Evolutionary conservation across 2,329 filamentous ascomycete species (phyloP).

Genomic region (Mycosphaerella sp.): DNA sequence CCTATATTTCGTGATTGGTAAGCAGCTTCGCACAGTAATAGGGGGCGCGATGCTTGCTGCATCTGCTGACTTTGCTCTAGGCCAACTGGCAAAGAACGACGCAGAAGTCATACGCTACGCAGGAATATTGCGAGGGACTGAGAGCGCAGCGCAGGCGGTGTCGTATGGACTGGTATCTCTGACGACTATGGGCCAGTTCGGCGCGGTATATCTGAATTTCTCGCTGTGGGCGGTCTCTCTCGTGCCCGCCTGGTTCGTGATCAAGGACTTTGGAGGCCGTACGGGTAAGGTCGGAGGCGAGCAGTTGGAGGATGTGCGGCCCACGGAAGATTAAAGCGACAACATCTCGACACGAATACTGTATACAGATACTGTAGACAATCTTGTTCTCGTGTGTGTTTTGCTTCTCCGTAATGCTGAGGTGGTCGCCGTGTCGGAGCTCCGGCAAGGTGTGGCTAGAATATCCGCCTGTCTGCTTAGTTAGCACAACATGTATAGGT

Average conservation of each 20-base stretch:
- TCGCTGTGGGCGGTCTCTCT: constrained; percentile 60
- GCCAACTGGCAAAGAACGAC: constrained; percentile 56
- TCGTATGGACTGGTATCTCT: constrained; percentile 64
- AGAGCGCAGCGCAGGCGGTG: constrained; percentile 67
- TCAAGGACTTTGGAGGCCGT: constrained; percentile 49
- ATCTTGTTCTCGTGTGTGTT: too few species aligned
- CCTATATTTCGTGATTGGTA: constrained; percentile 61
- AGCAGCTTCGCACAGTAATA: background rate
- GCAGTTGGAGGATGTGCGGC: background rate
- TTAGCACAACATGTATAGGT: too few species aligned
- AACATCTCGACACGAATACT: background rate
- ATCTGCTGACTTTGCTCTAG: constrained; percentile 19
- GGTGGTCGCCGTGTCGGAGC: too few species aligned
- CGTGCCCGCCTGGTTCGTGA: constrained; percentile 60
- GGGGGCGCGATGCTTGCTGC: too few species aligned
- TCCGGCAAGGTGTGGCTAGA: too few species aligned
- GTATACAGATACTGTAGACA: too few species aligned
- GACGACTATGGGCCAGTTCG: constrained; percentile 57
- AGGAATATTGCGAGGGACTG: constrained; percentile 61
- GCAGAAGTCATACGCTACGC: constrained; percentile 63
- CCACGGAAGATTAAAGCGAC: background rate
- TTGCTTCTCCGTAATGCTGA: too few species aligned
- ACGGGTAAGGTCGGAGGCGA: constrained; percentile 16
- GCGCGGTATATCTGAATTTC: constrained; percentile 66
- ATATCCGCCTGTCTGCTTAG: too few species aligned